phyloP scores from a whole-genome alignment of 805 yeast genomes.

The Nakazawaea ambrosiae region DNA sequence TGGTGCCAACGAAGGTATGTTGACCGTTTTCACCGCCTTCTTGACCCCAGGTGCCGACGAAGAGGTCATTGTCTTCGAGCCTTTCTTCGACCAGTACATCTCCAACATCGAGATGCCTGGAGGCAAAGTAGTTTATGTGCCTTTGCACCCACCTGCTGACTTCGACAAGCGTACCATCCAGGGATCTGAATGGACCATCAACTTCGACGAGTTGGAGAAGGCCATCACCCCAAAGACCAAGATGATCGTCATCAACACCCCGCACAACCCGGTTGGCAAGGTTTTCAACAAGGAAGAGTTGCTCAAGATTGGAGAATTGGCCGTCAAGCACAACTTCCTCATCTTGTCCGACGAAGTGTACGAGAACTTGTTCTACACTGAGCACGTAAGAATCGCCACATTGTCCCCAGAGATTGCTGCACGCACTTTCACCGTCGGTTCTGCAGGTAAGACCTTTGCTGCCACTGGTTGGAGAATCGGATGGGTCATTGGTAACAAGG shows the following conservation, averaged over 20 bases:
- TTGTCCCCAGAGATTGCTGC: conserved; percentile 71
- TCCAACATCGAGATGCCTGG: conserved; percentile 92
- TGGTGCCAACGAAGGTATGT: conserved; percentile 96
- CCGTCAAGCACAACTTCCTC: conserved; percentile 77
- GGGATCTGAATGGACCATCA: conserved; percentile 84
- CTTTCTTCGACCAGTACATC: conserved; percentile 95
- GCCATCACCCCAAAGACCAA: conserved; percentile 75
- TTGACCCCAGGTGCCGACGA: conserved; percentile 64
- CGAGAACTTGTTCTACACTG: conserved; percentile 73
- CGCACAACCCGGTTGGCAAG: conserved; percentile 96
- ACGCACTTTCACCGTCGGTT: conserved; percentile 84
- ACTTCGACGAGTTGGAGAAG: conserved; percentile 67
- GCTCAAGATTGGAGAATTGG: conserved; percentile 66
- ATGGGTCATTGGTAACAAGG: conserved; percentile 87
- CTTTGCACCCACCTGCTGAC: conserved; percentile 75
- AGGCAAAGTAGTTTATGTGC: conserved; percentile 83
- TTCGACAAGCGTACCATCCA: conserved; percentile 55
- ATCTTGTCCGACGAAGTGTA: conserved; percentile 93
- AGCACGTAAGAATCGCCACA: conserved; percentile 79
- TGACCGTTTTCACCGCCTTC: conserved; percentile 78
- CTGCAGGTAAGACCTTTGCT: conserved; percentile 98
- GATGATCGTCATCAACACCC: conserved; percentile 83
- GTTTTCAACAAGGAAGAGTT: conserved; percentile 75
- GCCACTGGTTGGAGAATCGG: conserved; percentile 99
- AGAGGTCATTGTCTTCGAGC: conserved; percentile 94